Evolutionary conservation across 192 early-diverging fungal species (phyloP).

Genomic region (Spizellomyces punctatus): DNA sequence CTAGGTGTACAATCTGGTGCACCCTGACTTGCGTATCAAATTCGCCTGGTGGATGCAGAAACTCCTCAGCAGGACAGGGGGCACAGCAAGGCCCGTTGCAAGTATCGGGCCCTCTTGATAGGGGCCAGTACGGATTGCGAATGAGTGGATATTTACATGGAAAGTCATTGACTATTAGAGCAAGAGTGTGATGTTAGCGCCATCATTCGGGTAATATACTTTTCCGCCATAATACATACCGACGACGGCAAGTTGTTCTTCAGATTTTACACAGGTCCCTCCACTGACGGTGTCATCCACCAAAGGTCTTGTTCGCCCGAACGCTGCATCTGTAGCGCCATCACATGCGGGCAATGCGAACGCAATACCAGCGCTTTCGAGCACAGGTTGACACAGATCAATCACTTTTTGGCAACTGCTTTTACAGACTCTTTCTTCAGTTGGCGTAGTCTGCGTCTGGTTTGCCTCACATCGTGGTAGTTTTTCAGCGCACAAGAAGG

Average conservation of each 20-base stretch:
- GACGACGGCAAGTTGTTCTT: background rate
- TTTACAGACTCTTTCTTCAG: slow-evolving; percentile 9
- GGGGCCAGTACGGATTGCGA: slow-evolving; percentile 12
- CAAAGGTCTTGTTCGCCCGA: slow-evolving; percentile 7
- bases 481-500: slow-evolving; percentile 6
- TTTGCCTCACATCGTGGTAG: slow-evolving; percentile 3
- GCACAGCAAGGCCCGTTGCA: slow-evolving; percentile 33
- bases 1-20: slow-evolving; percentile 20
- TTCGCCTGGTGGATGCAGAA: slow-evolving; percentile 10
- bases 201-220: background rate
- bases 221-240: background rate
- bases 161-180: background rate
- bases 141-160: slow-evolving; percentile 7
- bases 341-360: slow-evolving; percentile 19
- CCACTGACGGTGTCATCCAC: background rate
- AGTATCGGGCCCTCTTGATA: background rate
- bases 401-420: slow-evolving; percentile 10
- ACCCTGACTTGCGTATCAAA: slow-evolving; percentile 17
- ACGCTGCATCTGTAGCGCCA: background rate
- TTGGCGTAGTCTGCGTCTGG: background rate
- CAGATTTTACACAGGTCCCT: background rate
- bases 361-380: background rate
- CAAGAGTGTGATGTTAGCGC: background rate
- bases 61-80: slow-evolving; percentile 27
- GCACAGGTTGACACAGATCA: background rate